Evolutionary conservation across 2,329 filamentous ascomycete species (phyloP), one percentile per base, ranked within the genome.

Genomic region (Diaporthe sp.): DNA sequence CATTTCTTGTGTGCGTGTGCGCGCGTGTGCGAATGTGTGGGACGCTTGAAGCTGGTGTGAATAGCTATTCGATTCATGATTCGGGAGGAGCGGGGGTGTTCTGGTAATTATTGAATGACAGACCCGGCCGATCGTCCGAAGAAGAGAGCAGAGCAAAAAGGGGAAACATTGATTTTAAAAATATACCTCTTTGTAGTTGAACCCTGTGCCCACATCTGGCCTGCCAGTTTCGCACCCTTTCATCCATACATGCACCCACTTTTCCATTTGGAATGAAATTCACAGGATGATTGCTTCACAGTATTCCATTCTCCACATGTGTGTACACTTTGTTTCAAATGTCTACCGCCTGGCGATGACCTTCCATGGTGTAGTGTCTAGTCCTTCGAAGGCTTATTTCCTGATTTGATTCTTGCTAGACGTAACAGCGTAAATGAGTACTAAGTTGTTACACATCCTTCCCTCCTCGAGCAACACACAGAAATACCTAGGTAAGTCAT

Each of bases 171-270:
- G 67, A 67, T 62, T 75, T 76, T 53, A 70, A 70, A 74, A 76
- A 76, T 76, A 76, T 76, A 76, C 75, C 72, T 75, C 72, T 76
- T 70, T 76, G 67, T 76, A 76, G 75, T 75, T 75, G 67, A 71
- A 60, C 42, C 57, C 34, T 57, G 17, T 62, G 46, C 65, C 71
- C 62, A 60, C 65, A 39, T 37, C 49, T 8, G 44, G 53, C 25
- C 19, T 34, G 12, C 44, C 15, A 57, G 13, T 28, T 6, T 39
- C 3, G 19, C 53, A 37, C 17, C 53, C 28, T 39, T 22, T 42
- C 34, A 62, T n/a, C 5, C 46, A 44, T 12, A 19, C 25, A 6
- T 46, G 5, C 17, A 22, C 19, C 15, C 28, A 37, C 25, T 3
- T 8, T 15, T 57, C 31, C 31, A 44, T 17, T 15, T 55, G 46